phyloP scores from a whole-genome alignment of 2,329 filamentous ascomycete genomes.

The Xylariaceae sp. region DNA sequence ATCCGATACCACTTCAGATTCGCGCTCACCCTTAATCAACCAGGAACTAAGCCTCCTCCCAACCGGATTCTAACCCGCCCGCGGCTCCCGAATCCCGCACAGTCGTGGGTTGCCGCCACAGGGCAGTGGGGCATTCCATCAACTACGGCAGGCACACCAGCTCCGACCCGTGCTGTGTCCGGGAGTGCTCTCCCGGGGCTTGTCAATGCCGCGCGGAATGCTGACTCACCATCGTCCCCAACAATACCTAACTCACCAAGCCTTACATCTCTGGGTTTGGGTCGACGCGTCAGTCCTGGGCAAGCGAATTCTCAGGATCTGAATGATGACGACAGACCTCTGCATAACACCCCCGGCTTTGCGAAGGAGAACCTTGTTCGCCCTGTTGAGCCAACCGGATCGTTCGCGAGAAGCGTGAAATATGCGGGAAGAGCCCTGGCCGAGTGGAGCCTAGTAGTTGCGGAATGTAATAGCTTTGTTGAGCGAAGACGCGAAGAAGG shows the following conservation, averaged over 20 bases:
- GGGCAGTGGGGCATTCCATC: constrained; percentile 36
- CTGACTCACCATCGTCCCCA: constrained; percentile 36
- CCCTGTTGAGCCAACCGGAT: constrained; percentile 42
- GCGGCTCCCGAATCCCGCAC: constrained; percentile 64
- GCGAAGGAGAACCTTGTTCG: constrained; percentile 34
- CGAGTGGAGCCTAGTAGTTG: constrained; percentile 70
- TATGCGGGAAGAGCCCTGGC: constrained; percentile 70
- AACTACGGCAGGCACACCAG: constrained; percentile 35
- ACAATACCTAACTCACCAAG: constrained; percentile 27
- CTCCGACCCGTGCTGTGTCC: constrained; percentile 43
- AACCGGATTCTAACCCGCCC: constrained; percentile 63
- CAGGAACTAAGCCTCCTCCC: constrained; percentile 47
- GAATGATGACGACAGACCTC: constrained; percentile 20
- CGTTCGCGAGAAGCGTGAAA: constrained; percentile 43
- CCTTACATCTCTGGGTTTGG: constrained; percentile 17
- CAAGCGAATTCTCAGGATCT: constrained; percentile 19
- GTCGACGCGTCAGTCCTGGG: constrained; percentile 19
- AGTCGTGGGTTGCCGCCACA: constrained; percentile 51
- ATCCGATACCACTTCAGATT: constrained; percentile 68
- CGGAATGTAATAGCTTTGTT: constrained; percentile 76
- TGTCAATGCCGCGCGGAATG: constrained; percentile 47
- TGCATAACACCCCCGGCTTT: constrained; percentile 17
- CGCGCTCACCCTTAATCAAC: constrained; percentile 59
- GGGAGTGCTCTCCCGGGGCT: constrained; percentile 42
- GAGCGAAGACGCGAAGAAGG: constrained; percentile 71